phyloP scores from a whole-genome alignment of 768 basidiomycete genomes.

The Leccinum truebloodii region DNA sequence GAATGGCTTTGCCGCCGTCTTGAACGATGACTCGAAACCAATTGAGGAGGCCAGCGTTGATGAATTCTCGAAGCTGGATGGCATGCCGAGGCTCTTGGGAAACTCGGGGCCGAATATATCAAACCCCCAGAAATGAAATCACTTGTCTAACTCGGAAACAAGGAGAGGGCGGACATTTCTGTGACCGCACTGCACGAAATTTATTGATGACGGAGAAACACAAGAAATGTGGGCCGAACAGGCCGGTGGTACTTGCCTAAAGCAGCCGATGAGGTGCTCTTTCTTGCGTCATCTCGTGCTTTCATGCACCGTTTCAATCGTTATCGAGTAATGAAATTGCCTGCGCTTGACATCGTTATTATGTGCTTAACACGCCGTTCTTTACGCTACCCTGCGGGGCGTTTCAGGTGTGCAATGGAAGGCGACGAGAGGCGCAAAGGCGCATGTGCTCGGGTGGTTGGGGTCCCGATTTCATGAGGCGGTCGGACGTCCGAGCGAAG shows the following conservation, averaged over 20 bases:
- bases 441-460: constrained; percentile 22
- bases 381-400: not conserved
- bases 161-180: constrained; percentile 7
- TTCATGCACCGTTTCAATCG: not conserved
- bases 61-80: constrained; percentile 46
- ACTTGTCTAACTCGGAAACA: constrained; percentile 49
- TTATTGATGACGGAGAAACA: constrained; percentile 12
- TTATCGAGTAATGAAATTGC: not conserved
- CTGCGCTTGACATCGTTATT: constrained; percentile 3
- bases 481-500: not conserved
- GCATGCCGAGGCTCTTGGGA: too few species aligned
- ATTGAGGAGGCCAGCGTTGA: constrained; percentile 49
- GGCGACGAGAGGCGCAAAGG: not conserved
- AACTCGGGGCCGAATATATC: constrained; percentile 58
- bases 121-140: constrained; percentile 61
- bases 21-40: constrained; percentile 56
- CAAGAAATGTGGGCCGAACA: not conserved
- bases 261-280: not conserved
- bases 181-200: not conserved
- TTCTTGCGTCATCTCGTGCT: not conserved
- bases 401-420: not conserved
- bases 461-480: constrained; percentile 16
- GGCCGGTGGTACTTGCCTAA: not conserved
- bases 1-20: constrained; percentile 68
- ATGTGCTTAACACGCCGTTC: constrained; percentile 4